These are phyloP conservation scores for Casuarina glauca DNA, from an alignment of 306 rosid genomes.

Conservation along the genomic window DNA sequence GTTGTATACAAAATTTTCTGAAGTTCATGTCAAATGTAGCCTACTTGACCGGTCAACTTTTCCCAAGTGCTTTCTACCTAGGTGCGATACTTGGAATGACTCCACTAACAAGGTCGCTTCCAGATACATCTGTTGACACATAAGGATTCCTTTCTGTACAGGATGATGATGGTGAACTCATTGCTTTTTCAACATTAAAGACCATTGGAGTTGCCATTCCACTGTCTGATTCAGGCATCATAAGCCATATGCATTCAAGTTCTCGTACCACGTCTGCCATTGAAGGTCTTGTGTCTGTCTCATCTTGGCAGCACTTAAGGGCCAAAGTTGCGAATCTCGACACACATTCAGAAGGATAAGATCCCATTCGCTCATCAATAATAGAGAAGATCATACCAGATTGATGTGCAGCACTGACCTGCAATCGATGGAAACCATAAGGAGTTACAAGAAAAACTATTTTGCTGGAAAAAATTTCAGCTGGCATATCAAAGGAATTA, in stretches of 20 bases:
- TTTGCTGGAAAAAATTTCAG: background rate
- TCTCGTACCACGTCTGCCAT: slow-evolving; percentile 83
- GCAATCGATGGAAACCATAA: slow-evolving; percentile 13
- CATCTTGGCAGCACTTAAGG: slow-evolving; percentile 67
- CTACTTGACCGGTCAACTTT: too few species aligned
- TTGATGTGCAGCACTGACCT: slow-evolving; percentile 67
- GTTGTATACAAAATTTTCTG: too few species aligned
- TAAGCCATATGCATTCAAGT: slow-evolving; percentile 68
- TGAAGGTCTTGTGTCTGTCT: slow-evolving; percentile 75
- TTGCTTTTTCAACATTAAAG: slow-evolving; percentile 42
- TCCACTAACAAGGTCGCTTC: slow-evolving; percentile 81
- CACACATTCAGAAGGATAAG: slow-evolving; percentile 75
- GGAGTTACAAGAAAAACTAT: background rate
- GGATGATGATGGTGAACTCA: slow-evolving; percentile 58
- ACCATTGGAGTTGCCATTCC: slow-evolving; percentile 23
- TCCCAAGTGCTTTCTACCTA: slow-evolving; percentile 47
- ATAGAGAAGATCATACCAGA: slow-evolving; percentile 70
- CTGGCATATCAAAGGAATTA: background rate
- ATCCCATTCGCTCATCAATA: slow-evolving; percentile 70
- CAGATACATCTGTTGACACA: slow-evolving; percentile 65
- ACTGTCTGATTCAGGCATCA: slow-evolving; percentile 64
- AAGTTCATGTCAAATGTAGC: too few species aligned
- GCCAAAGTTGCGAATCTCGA: slow-evolving; percentile 71
- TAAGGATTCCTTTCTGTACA: slow-evolving; percentile 45
- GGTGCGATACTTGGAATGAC: slow-evolving; percentile 77